Conservation (phyloP, 441 rosid species). For the Metrosideros polymorpha region DNA sequence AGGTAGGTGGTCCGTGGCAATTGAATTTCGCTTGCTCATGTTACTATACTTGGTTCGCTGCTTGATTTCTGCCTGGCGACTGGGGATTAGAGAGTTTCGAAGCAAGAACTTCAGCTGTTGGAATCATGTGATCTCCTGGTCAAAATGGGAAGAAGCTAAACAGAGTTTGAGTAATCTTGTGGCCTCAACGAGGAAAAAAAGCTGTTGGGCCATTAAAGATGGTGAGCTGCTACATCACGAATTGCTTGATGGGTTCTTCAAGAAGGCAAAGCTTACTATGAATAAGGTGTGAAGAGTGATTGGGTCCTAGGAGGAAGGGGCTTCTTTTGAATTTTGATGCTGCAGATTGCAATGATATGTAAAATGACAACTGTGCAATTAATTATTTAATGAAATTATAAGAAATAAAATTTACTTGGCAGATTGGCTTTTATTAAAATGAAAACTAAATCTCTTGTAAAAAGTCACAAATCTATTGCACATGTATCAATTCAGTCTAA, state of each 20-base stretch:
- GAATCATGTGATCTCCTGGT: not conserved
- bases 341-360: not conserved
- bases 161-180: not conserved
- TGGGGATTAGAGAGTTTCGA: not conserved
- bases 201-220: not conserved
- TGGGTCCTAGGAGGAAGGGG: too few relatives aligned
- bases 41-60: not conserved
- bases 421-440: not conserved
- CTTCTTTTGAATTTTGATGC: not conserved
- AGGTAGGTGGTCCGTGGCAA: not conserved
- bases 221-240: not conserved
- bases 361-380: too few relatives aligned
- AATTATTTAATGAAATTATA: too few relatives aligned
- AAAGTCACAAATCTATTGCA: too few relatives aligned
- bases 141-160: not conserved
- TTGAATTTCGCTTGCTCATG: not conserved
- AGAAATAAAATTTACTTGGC: not conserved
- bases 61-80: not conserved
- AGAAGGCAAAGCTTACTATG: too few relatives aligned
- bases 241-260: not conserved
- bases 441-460: too few relatives aligned
- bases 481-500: too few relatives aligned
- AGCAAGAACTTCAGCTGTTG: not conserved
- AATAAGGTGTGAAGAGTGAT: too few relatives aligned
- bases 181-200: not conserved